Conservation (phyloP, 2,329 filamentous ascomycete species). For the Aspergillus piperis region DNA sequence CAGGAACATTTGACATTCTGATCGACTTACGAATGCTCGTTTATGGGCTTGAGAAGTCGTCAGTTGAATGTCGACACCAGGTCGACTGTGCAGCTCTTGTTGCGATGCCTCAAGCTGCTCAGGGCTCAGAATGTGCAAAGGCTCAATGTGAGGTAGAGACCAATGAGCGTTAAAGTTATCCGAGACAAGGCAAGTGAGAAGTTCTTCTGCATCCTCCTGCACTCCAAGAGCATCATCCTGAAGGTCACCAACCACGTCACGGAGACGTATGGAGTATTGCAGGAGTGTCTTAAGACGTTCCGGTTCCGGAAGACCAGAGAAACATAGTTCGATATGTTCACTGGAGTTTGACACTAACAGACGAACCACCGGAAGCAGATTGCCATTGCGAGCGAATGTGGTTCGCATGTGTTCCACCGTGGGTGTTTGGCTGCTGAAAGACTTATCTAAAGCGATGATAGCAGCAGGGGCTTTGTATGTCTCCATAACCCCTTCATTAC, state of each 20-base stretch:
- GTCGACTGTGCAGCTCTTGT: constrained; percentile 10
- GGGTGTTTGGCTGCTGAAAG: constrained; percentile 43
- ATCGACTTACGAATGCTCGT: constrained; percentile 33
- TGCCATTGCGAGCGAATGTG: constrained; percentile 36
- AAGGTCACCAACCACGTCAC: constrained; percentile 42
- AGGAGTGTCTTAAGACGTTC: constrained; percentile 38
- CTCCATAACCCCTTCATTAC: constrained; percentile 32
- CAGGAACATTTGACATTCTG: background rate
- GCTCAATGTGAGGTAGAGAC: constrained; percentile 41
- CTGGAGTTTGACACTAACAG: constrained; percentile 49
- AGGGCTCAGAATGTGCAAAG: constrained; percentile 35
- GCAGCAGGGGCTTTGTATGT: constrained; percentile 38
- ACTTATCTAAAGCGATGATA: constrained; percentile 48
- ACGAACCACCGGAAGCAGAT: constrained; percentile 46
- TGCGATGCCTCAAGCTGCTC: constrained; percentile 27
- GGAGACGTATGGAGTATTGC: constrained; percentile 36
- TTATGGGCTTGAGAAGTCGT: constrained; percentile 26
- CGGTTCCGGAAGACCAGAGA: constrained; percentile 38
- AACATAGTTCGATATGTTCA: constrained; percentile 49
- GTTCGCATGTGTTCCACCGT: constrained; percentile 43
- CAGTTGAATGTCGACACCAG: background rate
- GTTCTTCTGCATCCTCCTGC: constrained; percentile 43
- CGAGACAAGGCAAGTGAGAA: constrained; percentile 35
- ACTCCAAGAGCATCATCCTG: constrained; percentile 45
- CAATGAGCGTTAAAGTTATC: constrained; percentile 41